Base-by-base conservation (phyloP, 129 eudicot species). In the Centrapalus pauciflorus region DNA sequence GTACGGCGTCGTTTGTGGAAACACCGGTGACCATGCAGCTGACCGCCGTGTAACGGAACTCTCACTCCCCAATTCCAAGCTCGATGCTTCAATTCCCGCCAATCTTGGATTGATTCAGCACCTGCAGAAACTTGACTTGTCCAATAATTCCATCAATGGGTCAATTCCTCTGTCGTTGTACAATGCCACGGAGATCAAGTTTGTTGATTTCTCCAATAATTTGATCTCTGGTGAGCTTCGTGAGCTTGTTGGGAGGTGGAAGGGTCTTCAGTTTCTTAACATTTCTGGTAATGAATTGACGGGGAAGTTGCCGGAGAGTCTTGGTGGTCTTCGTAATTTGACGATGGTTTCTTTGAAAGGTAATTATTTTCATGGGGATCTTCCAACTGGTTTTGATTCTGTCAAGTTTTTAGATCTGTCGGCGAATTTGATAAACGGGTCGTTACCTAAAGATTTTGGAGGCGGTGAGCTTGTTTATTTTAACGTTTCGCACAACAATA, bases 91-190 rank as follows among this genome's bases (percentile, higher is more conserved):
- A 0, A 75, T 94, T 54, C 86, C 99, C 24, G 71, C 90, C 29
- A 78, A 84, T 55, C 81, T 94, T 32, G 97, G 97, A 9, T 71
- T 81, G 64, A 73, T 89, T 38, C 73, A 79, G 6, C 73, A 74
- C 65, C 84, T 94, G 0, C 70, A 40, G 7, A 67, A 24, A 4
- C 85, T 94, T 1, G 82, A 89, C 55, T 78, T 94, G 41, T 89
- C 99, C 13, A 82, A 81, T 67, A 94, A 94, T 75, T 86, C 94
- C 19, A 77, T 94, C 24, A 89, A 94, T 28, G 99, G 99, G 32
- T 84, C 99, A 0, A 66, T 94, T 13, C 97, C 97, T 1, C 10
- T 37, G 11, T 62, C 95, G 16, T 58, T 94, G 1, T 89, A 77
- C 55, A 63, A 66, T 24, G 79, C 83, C 1, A 29, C 88, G 0